Base-by-base conservation (phyloP, 257 asterid species). In the Mentha longifolia region DNA sequence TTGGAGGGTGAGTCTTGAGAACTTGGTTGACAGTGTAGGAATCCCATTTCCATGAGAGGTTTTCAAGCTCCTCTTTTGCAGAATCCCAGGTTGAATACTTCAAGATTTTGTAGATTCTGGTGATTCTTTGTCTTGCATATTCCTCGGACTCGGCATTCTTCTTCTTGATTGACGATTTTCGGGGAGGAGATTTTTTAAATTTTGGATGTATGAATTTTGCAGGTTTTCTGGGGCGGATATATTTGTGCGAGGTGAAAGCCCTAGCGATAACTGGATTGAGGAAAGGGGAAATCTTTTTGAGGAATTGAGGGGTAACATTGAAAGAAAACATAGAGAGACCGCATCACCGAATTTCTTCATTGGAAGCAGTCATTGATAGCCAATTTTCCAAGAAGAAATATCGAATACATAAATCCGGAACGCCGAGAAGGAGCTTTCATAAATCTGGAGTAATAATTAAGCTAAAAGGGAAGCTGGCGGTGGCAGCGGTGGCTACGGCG, bases 1-100 rank as follows among this genome's bases (percentile, higher is more conserved):
- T 64, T 43, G 70, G 70, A 7, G 70, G 70, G 43, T 64, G 70
- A 15, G 70, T 62, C 78, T 91, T 94, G 82, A 94, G 97, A 58
- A 87, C 98, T 81, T 88, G 97, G 72, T 60, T 94, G 37, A 91
- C 96, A 10, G 93, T 89, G 82, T 65, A 91, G 51, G 99, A 94
- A 80, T 94, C 96, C 99, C 97, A 94, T 82, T 77, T 91, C 74
- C 81, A 11, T 1, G 81, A n/a, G 64, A 88, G 93, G 20, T 35
- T 77, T 61, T 79, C 86, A 60, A 94, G 63, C 78, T 88, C 87
- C 55, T 78, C 78, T 78, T 80, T 89, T 65, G 96, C 97, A 25
- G 85, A 86, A 67, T 91, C 97, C 99, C 97, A 91, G 33, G 89
- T 77, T 4, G 95, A 88, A 72, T 84, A 88, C 83, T 87, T 85